These are phyloP conservation scores for Galerina sulciceps DNA, from an alignment of 768 basidiomycete genomes.

Conservation along the genomic window DNA sequence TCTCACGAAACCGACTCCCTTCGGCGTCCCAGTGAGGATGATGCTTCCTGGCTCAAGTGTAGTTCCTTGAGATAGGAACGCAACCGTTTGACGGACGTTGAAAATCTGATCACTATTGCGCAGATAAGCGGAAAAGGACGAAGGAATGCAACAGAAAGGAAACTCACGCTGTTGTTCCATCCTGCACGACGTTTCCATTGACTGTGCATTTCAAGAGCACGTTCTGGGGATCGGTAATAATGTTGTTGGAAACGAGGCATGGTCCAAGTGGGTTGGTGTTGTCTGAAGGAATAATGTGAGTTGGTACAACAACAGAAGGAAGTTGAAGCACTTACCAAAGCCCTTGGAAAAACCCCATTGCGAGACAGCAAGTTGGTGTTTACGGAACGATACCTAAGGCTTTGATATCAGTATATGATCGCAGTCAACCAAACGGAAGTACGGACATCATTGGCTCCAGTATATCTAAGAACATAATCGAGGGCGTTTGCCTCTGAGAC, in stretches of 20 bases:
- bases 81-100: constrained; percentile 72
- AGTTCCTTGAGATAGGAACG: constrained; percentile 84
- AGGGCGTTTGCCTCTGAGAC: constrained; percentile 82
- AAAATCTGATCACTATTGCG: constrained; percentile 76
- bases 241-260: constrained; percentile 69
- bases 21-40: constrained; percentile 84
- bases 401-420: background rate
- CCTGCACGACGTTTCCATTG: constrained; percentile 72
- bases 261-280: constrained; percentile 82
- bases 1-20: constrained; percentile 80
- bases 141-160: background rate
- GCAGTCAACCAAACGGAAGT: background rate
- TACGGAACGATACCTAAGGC: constrained; percentile 76
- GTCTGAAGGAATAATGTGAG: constrained; percentile 36
- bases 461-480: constrained; percentile 86
- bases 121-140: background rate
- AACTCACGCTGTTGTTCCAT: constrained; percentile 78
- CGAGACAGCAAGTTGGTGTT: constrained; percentile 77
- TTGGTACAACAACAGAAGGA: background rate
- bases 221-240: constrained; percentile 68
- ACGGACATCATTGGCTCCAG: constrained; percentile 75
- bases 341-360: constrained; percentile 92
- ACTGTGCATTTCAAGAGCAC: constrained; percentile 65
- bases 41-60: constrained; percentile 82
- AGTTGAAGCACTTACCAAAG: constrained; percentile 57